These are phyloP conservation scores for Drosera capensis DNA, from an alignment of 148 eudicot genomes.

Conservation along the genomic window DNA sequence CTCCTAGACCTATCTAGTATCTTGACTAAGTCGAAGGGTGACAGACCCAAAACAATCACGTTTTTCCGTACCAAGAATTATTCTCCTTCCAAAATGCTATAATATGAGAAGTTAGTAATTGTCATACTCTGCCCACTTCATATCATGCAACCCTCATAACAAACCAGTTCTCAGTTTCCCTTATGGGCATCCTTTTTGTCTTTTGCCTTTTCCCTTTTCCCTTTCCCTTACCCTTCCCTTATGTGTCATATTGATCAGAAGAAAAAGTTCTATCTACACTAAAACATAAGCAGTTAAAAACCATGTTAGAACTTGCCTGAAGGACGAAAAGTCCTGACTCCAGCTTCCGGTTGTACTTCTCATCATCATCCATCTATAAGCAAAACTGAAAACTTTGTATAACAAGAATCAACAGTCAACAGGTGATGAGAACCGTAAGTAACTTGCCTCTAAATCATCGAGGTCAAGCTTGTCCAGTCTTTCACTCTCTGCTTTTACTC, in stretches of 20 bases:
- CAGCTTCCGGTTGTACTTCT: conserved; percentile 66
- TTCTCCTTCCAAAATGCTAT: too few relatives aligned
- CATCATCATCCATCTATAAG: conserved; percentile 90
- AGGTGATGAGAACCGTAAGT: background rate
- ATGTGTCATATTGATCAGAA: background rate
- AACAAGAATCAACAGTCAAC: background rate
- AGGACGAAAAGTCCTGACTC: conserved; percentile 93
- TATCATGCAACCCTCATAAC: too few relatives aligned
- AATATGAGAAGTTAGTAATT: too few relatives aligned
- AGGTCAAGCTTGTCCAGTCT: conserved; percentile 62
- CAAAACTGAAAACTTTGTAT: background rate
- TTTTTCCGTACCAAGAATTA: too few relatives aligned
- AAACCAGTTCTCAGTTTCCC: too few relatives aligned
- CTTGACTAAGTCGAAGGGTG: too few relatives aligned
- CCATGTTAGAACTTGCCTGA: conserved; percentile 40
- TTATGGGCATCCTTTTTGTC: too few relatives aligned
- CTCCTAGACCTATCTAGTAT: too few relatives aligned
- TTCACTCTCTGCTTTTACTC: conserved; percentile 77
- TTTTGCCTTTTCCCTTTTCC: too few relatives aligned
- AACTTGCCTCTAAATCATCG: conserved; percentile 80
- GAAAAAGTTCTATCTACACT: conserved; percentile 4
- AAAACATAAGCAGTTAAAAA: background rate
- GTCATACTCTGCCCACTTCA: too few relatives aligned
- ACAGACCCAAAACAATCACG: too few relatives aligned
- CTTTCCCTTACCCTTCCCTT: too few relatives aligned